phyloP scores from a whole-genome alignment of 305 asterid species.

The Lippia alba region DNA sequence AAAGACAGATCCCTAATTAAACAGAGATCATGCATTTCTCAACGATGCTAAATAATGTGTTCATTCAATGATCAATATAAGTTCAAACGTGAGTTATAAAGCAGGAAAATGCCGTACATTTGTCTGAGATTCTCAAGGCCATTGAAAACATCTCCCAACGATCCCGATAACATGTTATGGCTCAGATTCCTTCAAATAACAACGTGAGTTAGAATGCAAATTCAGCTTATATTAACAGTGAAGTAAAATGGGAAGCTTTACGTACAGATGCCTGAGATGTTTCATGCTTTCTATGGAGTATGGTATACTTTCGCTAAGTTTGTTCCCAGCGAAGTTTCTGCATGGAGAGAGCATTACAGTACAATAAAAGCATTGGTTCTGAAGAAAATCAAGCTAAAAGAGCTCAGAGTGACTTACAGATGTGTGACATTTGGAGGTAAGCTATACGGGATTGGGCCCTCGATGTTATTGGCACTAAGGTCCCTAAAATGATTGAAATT shows the following conservation, averaged over 20 bases:
- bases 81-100: conserved; percentile 18
- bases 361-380: not conserved
- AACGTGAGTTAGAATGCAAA: conserved; percentile 19
- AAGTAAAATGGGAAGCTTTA: conserved; percentile 13
- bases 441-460: conserved; percentile 65
- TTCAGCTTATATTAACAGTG: not conserved
- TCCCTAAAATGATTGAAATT: conserved; percentile 56
- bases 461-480: conserved; percentile 73
- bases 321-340: conserved; percentile 83
- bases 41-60: conserved; percentile 1
- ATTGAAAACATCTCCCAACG: conserved; percentile 70
- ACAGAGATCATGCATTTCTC: conserved; percentile 28
- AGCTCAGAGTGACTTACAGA: conserved; percentile 56
- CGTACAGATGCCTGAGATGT: conserved; percentile 77
- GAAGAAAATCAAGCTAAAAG: conserved; percentile 6
- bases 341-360: no score
- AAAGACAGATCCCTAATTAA: conserved; percentile 80
- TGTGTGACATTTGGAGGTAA: conserved; percentile 77
- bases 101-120: conserved; percentile 51
- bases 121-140: conserved; percentile 64
- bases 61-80: not conserved
- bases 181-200: conserved; percentile 72
- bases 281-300: conserved; percentile 63
- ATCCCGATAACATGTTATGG: conserved; percentile 70
- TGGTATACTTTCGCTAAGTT: conserved; percentile 65